These are phyloP conservation scores for Plasmodium coatneyi DNA, from an alignment of 169 alveolate genomes.

Conservation along the genomic window DNA sequence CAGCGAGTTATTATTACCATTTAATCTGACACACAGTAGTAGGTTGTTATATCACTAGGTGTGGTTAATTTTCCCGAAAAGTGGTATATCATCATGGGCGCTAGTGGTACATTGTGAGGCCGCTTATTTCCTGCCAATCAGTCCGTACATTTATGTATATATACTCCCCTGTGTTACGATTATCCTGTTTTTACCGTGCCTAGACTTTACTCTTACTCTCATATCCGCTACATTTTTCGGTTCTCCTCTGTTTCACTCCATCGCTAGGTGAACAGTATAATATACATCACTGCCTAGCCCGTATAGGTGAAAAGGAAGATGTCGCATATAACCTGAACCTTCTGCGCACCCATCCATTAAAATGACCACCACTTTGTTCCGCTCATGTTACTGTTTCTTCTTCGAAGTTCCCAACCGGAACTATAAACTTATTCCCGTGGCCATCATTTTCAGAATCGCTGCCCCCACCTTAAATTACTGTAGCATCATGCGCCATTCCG, in stretches of 20 bases:
- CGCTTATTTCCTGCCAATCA: background rate
- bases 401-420: no score
- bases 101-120: background rate
- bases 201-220: background rate
- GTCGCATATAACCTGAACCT: no score
- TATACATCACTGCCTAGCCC: no score
- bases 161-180: background rate
- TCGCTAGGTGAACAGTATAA: no score
- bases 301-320: no score
- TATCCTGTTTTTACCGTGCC: background rate
- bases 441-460: background rate
- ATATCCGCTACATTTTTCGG: background rate
- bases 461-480: background rate
- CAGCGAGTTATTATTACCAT: background rate
- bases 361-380: no score
- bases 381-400: no score
- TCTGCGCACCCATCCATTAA: no score
- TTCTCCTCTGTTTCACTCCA: background rate
- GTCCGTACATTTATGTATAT: background rate
- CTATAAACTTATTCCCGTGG: no score
- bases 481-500: background rate
- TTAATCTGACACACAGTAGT: background rate
- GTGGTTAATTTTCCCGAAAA: background rate
- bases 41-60: background rate
- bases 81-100: background rate